Evolutionary conservation across 129 eudicot genomes (phyloP).

Genomic region (Flaveria linearis): DNA sequence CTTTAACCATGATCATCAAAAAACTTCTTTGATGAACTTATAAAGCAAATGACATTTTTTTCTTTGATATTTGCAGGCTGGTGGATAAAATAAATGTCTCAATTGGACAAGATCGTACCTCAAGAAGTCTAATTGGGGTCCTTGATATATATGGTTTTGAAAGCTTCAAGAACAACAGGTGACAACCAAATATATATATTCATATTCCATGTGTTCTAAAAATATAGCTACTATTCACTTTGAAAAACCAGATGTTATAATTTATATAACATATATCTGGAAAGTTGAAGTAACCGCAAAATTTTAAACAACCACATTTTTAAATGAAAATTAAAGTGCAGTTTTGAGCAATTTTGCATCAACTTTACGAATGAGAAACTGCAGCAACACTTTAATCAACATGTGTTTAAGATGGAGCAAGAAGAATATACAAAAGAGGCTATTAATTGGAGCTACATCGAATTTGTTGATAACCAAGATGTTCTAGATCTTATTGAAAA

Average conservation of each 20-base stretch:
- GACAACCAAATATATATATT: constrained; percentile 18
- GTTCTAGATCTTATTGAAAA: constrained; percentile 98
- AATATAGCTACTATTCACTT: constrained; percentile 25
- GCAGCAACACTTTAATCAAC: constrained; percentile 99
- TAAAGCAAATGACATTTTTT: not conserved
- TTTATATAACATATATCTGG: not conserved
- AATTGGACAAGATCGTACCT: constrained; percentile 87
- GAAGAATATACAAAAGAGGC: constrained; percentile 95
- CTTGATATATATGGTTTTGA: constrained; percentile 99
- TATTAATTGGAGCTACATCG: constrained; percentile 98
- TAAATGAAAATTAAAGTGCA: constrained; percentile 39
- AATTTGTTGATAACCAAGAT: constrained; percentile 99
- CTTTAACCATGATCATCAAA: not conserved
- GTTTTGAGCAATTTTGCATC: constrained; percentile 99
- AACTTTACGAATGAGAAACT: constrained; percentile 98
- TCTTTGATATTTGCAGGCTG: constrained; percentile 56
- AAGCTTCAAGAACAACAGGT: constrained; percentile 97
- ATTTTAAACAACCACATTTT: not conserved
- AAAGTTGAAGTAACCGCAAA: constrained; percentile 18
- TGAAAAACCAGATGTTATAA: constrained; percentile 22
- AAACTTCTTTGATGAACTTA: not conserved
- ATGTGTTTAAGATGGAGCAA: constrained; percentile 99
- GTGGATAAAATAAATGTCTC: constrained; percentile 90
- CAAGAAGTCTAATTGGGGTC: constrained; percentile 85
- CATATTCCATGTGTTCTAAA: constrained; percentile 2